A percentile compares a stretch with the other conserved stretches of the same genome.
phyloP scores from a whole-genome alignment of 2,329 filamentous ascomycete species.

The Cryphonectria nitschkei region DNA sequence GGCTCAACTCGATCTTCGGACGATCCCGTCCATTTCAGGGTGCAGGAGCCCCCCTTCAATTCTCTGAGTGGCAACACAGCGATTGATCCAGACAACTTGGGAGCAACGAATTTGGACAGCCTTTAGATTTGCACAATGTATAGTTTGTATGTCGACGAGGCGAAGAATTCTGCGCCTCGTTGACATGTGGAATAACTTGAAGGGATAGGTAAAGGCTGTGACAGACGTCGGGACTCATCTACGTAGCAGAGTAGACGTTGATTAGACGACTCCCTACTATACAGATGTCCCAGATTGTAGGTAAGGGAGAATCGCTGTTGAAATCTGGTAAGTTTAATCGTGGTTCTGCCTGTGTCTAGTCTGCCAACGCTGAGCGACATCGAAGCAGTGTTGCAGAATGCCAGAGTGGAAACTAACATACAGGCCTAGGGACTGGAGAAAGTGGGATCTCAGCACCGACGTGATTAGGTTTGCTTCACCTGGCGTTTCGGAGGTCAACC shows the following conservation, averaged over 20 bases:
- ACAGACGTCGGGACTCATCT: too few species aligned
- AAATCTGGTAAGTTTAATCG: constrained; percentile 1
- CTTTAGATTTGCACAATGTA: constrained; percentile 17
- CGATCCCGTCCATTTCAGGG: constrained; percentile 1
- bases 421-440: constrained; percentile 13
- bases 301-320: neutral
- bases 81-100: constrained; percentile 3
- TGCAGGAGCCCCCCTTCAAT: constrained; percentile 4
- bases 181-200: neutral
- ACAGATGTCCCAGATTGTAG: too few species aligned
- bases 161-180: neutral
- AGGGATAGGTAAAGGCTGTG: neutral
- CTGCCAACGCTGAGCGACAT: neutral
- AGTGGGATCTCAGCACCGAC: constrained; percentile 16
- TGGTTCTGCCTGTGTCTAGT: neutral
- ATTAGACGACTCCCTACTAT: too few species aligned
- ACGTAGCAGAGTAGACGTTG: too few species aligned
- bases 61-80: neutral
- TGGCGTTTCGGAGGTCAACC: neutral
- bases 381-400: neutral
- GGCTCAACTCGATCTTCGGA: constrained; percentile 4
- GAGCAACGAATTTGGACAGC: constrained; percentile 1
- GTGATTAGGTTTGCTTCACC: constrained; percentile 8
- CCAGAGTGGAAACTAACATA: neutral
- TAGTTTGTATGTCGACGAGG: neutral